Evolutionary conservation across 371 early-diverging fungal species (phyloP), one percentile per base, ranked within the genome.

Genomic region (Gilbertella persicaria): DNA sequence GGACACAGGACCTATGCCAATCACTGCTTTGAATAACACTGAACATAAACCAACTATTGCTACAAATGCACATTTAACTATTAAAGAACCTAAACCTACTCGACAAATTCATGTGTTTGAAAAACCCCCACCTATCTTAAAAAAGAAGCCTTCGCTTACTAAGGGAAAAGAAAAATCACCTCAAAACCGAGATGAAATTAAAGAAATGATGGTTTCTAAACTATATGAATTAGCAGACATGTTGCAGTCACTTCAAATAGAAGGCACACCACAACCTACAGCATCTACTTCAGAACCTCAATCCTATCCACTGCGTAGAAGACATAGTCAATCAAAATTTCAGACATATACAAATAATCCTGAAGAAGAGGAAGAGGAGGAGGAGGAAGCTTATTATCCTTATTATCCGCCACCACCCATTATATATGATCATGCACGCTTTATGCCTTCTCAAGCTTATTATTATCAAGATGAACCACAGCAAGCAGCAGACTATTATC

Each of bases 211-310:
- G 40, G 60, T 54, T 2, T 30, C 38, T 16, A 53, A 39, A 40
- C 39, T 60, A 10, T 45, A 50, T n/a, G 60, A 60, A 25, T 29
- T 60, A 25, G 60, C 60, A 20, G 60, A 60, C 3, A 60, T 60
- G 54, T 24, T 60, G 14, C 37, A 54, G 6, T 44, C 38, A 28
- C 38, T 56, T 13, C 36, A 41, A 9, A 29, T 59, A 3, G 45
- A 49, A 0, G 37, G 21, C 3, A 16, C 14, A 24, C n/a, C 39
- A 4, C n/a, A 30, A 46, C 16, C 7, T 38, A 12, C 19, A 33
- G 1, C 30, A 24, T 26, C 35, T 36, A 5, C 20, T 21, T 47
- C 35, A 38, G 19, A 36, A 23, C 41, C 20, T n/a, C n/a, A 37
- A 1, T 9, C n/a, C 24, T 16, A 10, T 12, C 37, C 13, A 8